phyloP scores from a whole-genome alignment of 441 rosid species.

The Populus hybrid region DNA sequence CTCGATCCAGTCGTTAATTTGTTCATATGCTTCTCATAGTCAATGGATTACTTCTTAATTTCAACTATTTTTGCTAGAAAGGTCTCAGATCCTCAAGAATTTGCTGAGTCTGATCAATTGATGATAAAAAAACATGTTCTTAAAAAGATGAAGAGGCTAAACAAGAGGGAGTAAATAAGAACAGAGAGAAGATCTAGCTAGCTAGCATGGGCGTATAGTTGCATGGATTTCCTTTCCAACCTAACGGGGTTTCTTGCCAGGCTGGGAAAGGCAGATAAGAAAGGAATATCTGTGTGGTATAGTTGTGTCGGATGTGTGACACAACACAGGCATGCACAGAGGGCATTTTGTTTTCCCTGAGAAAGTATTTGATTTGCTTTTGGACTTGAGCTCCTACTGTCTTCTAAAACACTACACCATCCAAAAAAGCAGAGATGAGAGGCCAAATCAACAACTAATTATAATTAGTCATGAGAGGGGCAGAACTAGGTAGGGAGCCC shows the following conservation, averaged over 20 bases:
- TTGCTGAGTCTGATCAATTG: background rate
- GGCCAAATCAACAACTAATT: slow-evolving; percentile 18
- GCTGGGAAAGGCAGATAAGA: background rate
- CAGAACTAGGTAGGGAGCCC: background rate
- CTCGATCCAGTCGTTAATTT: background rate
- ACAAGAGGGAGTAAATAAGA: background rate
- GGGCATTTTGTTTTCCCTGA: slow-evolving; percentile 21
- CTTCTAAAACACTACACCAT: slow-evolving; percentile 30
- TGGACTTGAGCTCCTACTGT: slow-evolving; percentile 34
- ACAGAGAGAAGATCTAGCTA: background rate
- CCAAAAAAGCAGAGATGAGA: slow-evolving; percentile 29
- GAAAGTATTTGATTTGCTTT: slow-evolving; percentile 9
- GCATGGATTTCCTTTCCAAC: slow-evolving; percentile 6
- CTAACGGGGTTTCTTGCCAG: background rate
- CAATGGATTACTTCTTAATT: background rate
- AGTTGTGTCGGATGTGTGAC: slow-evolving; percentile 21
- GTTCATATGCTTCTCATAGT: background rate
- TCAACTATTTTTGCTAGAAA: background rate
- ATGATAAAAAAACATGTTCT: background rate
- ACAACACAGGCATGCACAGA: background rate
- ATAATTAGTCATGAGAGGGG: background rate
- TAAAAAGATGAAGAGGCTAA: background rate
- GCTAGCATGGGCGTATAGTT: background rate
- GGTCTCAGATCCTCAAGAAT: background rate
- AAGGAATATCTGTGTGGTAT: slow-evolving; percentile 1